phyloP scores from a whole-genome alignment of 257 asterid species.

The Nicotiana noctiflora region DNA sequence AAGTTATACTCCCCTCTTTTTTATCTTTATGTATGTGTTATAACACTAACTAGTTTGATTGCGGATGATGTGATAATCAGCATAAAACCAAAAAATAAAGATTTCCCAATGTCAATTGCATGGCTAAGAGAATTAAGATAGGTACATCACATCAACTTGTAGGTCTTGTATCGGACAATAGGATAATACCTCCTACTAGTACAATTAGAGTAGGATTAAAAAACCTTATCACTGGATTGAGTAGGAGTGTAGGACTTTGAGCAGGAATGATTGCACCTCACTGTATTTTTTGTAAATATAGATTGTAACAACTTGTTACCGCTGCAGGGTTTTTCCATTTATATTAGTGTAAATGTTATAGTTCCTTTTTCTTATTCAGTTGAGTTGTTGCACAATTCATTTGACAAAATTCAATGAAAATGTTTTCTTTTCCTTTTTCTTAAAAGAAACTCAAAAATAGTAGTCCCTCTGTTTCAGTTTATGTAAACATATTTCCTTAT shows the following conservation, averaged over 20 bases:
- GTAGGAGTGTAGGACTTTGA: not conserved
- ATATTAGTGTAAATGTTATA: no score
- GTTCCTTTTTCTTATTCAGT: not conserved
- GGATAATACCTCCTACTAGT: not conserved
- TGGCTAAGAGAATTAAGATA: not conserved
- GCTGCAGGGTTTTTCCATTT: not conserved
- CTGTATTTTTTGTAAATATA: not conserved
- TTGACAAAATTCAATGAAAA: not conserved
- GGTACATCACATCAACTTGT: not conserved
- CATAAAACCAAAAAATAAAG: no score
- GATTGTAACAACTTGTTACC: not conserved
- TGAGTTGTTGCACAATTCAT: not conserved
- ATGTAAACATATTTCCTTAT: no score
- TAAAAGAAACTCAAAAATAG: not conserved
- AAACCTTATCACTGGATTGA: not conserved
- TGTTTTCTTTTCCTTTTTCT: no score
- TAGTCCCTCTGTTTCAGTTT: no score
- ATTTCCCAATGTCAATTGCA: not conserved
- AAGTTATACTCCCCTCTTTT: not conserved
- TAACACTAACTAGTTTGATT: not conserved
- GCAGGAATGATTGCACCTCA: not conserved
- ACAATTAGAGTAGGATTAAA: not conserved
- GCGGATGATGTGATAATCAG: not conserved
- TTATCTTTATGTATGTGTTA: not conserved
- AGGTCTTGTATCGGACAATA: not conserved